Conservation (phyloP, 2,329 filamentous ascomycete species). For the Ophiocordyceps camponoti-floridani region DNA sequence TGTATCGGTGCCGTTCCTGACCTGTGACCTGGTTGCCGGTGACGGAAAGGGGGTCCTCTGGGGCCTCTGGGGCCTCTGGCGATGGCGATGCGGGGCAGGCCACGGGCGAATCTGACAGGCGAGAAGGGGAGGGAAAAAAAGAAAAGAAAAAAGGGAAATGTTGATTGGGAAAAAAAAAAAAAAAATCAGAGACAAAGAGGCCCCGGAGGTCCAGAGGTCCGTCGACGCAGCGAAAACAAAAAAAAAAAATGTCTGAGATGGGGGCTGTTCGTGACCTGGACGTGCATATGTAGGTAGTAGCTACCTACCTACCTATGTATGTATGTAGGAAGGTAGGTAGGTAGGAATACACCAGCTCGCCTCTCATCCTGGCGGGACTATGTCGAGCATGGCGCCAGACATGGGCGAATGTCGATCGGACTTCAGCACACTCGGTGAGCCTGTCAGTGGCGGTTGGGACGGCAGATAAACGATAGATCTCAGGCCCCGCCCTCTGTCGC, state of each 20-base stretch:
- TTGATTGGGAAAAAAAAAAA: not conserved
- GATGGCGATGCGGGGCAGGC: slow-evolving; percentile 1
- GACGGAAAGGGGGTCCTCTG: not conserved
- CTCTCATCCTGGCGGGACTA: not conserved
- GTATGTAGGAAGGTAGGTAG: not conserved
- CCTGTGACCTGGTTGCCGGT: slow-evolving; percentile 2
- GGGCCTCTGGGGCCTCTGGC: not conserved
- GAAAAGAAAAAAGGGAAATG: not conserved
- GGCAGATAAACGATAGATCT: not conserved
- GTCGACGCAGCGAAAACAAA: not conserved
- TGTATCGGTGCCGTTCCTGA: slow-evolving; percentile 2
- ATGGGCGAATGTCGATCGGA: too few relatives aligned
- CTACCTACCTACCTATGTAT: too few relatives aligned
- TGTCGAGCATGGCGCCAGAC: not conserved
- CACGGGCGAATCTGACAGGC: not conserved
- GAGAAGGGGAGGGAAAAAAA: not conserved
- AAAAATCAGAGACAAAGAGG: too few relatives aligned
- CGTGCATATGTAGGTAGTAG: too few relatives aligned
- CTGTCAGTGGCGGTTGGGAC: not conserved
- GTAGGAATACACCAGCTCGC: not conserved
- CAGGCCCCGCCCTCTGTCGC: not conserved
- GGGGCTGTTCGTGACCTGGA: not conserved
- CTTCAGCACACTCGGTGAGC: not conserved
- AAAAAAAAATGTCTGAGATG: not conserved
- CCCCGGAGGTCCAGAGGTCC: not conserved